Evolutionary conservation across 2,329 filamentous ascomycete genomes (phyloP), one percentile per base, ranked within the genome.

Genomic region (Arthroderma uncinatum): DNA sequence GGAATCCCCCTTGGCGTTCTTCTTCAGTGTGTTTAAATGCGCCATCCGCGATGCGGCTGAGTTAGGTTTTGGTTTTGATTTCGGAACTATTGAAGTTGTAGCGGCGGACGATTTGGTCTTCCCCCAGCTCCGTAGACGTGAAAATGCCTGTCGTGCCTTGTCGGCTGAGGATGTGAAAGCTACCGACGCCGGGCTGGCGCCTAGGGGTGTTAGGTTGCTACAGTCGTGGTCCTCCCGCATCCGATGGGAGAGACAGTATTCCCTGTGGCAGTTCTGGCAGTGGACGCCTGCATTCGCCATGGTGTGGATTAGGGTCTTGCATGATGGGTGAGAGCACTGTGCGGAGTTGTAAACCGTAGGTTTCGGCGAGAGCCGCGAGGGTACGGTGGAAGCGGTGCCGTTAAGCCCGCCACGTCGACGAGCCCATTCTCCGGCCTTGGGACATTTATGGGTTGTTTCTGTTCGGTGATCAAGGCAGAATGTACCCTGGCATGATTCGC

Each of bases 391-490:
- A 23, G 57, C 62, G 39, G 56, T 59, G 25, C 60, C 61, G 47
- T 64, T 59, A 40, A 66, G 64, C 57, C 70, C 67, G 56, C 73
- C 73, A 19, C 75, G 74, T 58, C 76, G 74, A 56, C 69, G 68
- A 30, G 72, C 82, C 82, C 82, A 85, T 66, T 78, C 80, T 55
- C 83, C 83, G 34, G 77, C 79, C 58, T 80, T 76, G 2, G 77
- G 64, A 62, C 83, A 86, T 67, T 83, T 81, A 75, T 98, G 94
- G 0, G 88, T 76, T 19, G 82, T 81, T 75, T 97, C 92, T 66
- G 83, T 86, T 57, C 92, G 87, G 78, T 98, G 93, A 69, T 97
- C 92, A 63, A 95, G 86, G 71, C 94, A 98, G 76, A 84, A 98
- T 14, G 86, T 92, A 58, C 78, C 78, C 66, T 75, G 81, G 75